These are phyloP conservation scores for Skeletonema tropicum DNA, from an alignment of 108 stramenopile genomes.

Conservation along the genomic window DNA sequence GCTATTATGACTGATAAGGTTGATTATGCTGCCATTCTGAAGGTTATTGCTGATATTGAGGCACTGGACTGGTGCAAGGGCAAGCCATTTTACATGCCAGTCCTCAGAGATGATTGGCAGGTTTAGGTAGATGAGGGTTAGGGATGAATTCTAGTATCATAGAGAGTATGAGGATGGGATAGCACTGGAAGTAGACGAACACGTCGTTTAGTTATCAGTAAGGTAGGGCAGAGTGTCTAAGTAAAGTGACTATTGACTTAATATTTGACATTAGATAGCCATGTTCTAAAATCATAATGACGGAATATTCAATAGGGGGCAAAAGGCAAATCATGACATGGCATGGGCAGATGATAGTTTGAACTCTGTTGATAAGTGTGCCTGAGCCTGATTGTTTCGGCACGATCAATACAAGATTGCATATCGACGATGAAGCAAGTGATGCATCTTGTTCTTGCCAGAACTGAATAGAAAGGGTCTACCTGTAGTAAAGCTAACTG, in stretches of 20 bases:
- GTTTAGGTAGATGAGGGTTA: constrained; percentile 7
- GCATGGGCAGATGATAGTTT: no score
- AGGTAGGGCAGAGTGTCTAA: neutral
- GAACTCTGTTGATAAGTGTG: no score
- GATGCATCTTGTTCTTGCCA: no score
- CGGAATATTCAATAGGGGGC: no score
- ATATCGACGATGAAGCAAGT: no score
- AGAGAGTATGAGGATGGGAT: neutral
- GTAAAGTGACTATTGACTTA: neutral
- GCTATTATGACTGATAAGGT: constrained; percentile 88
- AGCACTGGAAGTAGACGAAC: neutral
- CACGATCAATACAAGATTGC: no score
- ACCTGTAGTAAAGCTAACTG: no score
- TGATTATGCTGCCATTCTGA: constrained; percentile 58
- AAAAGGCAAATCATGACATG: no score
- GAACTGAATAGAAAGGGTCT: no score
- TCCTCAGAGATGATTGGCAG: constrained; percentile 77
- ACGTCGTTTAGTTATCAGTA: neutral
- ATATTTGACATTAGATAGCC: no score
- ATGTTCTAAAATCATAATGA: no score
- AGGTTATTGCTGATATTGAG: constrained; percentile 78
- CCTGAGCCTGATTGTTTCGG: no score
- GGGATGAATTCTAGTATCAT: neutral
- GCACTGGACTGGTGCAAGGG: constrained; percentile 82
- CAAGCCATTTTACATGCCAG: constrained; percentile 86